Evolutionary conservation across 306 rosid species (phyloP), one percentile per base, ranked within the genome.

Genomic region (Quercus suber): DNA sequence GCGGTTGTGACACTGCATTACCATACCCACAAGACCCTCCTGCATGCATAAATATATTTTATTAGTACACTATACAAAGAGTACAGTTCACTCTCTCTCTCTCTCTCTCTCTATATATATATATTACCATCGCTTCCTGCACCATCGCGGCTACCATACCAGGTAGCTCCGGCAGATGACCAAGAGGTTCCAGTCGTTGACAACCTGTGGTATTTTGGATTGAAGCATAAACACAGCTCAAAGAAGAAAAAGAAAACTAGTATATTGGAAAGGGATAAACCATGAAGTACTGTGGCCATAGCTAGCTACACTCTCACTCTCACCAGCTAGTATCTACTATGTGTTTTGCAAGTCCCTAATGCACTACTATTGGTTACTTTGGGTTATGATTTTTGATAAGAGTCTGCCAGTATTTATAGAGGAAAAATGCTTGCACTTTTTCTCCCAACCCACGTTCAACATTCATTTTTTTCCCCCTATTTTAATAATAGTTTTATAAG

Each of bases 21-120:
- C 87, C 89, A 58, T 86, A 86, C 10, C 89, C 89, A 81, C 89
- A 86, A 68, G 89, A 60, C 17, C 89, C 89, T 51, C 89, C 41
- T 63, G 69, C 20, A 63, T 61, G 69, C 20, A 63, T 27, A 13
- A 63, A 63, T 28, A 13, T 63, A 5, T 27, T 61, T 61, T 61
- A 27, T 27, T 63, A 63, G 69, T 18, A 63, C 13, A 13, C n/a
- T 5, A 4, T 2, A 12, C 69, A 28, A 3, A 55, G 8, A 1
- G 19, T 18, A 49, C 13, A 12, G 12, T 5, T 12, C 4, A 7
- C 57, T 17, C 30, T 0, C 55, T 15, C 9, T 27, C 35, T 27
- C 65, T 55, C 65, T 15, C 21, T 43, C 49, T 53, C 25, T 41
- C n/a, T 27, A 23, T 23, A 23, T 23, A 23, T 23, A 23, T 23